Evolutionary conservation across 345 rosid genomes (phyloP).

Genomic region (Garcia nutans): DNA sequence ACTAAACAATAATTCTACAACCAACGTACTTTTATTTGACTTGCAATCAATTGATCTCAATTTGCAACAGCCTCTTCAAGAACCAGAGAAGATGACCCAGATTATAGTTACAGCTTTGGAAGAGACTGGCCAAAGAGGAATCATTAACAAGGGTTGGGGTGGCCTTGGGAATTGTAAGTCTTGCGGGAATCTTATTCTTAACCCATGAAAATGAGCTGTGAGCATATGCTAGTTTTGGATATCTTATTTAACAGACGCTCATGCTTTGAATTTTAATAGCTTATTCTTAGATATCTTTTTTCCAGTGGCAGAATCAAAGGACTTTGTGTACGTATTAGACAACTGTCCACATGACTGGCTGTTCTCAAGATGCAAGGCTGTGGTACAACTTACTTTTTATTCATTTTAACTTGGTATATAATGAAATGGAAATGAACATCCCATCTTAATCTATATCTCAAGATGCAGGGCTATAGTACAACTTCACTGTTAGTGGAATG

Average conservation of each 20-base stretch:
- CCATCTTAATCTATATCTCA: too few relatives aligned
- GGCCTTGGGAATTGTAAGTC: slow-evolving; percentile 66
- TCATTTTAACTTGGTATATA: neutral
- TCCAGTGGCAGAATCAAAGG: slow-evolving; percentile 51
- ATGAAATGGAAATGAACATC: too few relatives aligned
- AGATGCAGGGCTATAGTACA: too few relatives aligned
- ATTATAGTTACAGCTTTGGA: slow-evolving; percentile 53
- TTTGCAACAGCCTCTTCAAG: slow-evolving; percentile 53
- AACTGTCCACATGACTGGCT: slow-evolving; percentile 81
- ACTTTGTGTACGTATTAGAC: slow-evolving; percentile 50
- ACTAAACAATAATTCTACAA: too few relatives aligned
- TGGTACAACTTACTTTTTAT: slow-evolving; percentile 37
- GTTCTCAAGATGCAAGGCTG: slow-evolving; percentile 55
- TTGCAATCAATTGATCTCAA: neutral
- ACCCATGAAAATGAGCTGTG: neutral
- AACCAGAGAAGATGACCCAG: slow-evolving; percentile 63
- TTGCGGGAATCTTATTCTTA: neutral
- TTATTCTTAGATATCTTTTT: slow-evolving; percentile 2
- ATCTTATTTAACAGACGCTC: too few relatives aligned
- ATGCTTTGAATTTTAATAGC: neutral
- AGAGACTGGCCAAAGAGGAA: slow-evolving; percentile 58
- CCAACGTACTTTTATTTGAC: neutral
- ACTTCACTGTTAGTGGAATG: too few relatives aligned
- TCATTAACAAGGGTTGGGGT: slow-evolving; percentile 74
- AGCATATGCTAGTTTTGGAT: neutral